These are phyloP conservation scores for Geotrichum carabidarum DNA, from an alignment of 1,139 yeast genomes.

Conservation along the genomic window DNA sequence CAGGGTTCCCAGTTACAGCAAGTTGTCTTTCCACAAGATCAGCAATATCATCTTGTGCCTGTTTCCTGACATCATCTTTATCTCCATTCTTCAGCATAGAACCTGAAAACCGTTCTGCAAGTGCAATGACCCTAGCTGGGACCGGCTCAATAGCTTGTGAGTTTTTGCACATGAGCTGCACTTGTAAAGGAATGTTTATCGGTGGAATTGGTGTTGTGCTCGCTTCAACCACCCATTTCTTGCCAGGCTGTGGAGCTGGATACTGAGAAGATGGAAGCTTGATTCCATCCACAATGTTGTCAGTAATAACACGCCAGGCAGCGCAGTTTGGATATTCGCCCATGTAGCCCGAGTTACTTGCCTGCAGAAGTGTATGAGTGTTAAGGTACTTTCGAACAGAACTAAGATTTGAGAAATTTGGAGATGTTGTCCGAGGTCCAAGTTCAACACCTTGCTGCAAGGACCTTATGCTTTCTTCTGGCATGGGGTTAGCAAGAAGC, in stretches of 20 bases:
- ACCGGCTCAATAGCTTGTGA: not conserved
- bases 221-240: conserved; percentile 15
- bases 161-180: not conserved
- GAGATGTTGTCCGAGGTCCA: not conserved
- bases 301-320: conserved; percentile 14
- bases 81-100: no score
- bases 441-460: conserved; percentile 24
- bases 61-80: no score
- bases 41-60: conserved; percentile 17
- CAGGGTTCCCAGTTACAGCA: conserved; percentile 30
- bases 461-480: conserved; percentile 26
- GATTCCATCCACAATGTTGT: conserved; percentile 10
- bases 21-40: conserved; percentile 20
- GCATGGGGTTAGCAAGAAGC: conserved; percentile 36
- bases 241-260: conserved; percentile 13
- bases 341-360: conserved; percentile 2
- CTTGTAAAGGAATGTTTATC: not conserved
- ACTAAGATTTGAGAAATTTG: not conserved
- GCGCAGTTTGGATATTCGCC: conserved; percentile 7
- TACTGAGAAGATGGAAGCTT: not conserved
- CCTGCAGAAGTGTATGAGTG: conserved; percentile 12
- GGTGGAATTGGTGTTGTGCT: not conserved
- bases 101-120: not conserved
- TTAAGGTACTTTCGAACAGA: conserved; percentile 10
- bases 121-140: not conserved